These are phyloP conservation scores for Ogataea kodamae DNA, from an alignment of 805 yeast species.

Conservation along the genomic window DNA sequence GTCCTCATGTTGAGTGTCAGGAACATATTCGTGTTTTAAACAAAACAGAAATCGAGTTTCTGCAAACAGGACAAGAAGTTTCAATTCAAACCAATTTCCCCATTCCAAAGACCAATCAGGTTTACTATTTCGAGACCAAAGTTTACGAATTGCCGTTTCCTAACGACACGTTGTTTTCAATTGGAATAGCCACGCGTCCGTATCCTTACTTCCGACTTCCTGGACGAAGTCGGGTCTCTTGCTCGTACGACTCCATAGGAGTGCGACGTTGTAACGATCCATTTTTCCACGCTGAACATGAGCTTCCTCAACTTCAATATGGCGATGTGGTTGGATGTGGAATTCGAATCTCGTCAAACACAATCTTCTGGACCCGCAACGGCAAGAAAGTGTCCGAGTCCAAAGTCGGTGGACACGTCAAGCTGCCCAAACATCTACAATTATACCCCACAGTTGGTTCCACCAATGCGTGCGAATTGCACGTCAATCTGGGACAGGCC, in stretches of 20 bases:
- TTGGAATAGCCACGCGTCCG: conserved; percentile 83
- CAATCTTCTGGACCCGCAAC: conserved; percentile 89
- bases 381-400: conserved; percentile 86
- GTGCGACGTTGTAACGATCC: conserved; percentile 77
- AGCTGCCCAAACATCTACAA: conserved; percentile 64
- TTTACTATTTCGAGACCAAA: conserved; percentile 86
- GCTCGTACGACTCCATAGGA: conserved; percentile 87
- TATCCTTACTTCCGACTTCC: conserved; percentile 93
- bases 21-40: conserved; percentile 60
- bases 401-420: conserved; percentile 73
- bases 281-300: conserved; percentile 40
- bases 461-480: conserved; percentile 73
- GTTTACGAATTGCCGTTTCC: conserved; percentile 67
- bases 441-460: conserved; percentile 90
- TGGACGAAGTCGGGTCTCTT: conserved; percentile 81
- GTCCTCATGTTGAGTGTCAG: conserved; percentile 50
- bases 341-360: conserved; percentile 74
- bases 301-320: conserved; percentile 56
- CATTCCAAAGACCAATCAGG: conserved; percentile 75
- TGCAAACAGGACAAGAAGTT: conserved; percentile 42
- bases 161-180: conserved; percentile 52
- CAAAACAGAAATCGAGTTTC: conserved; percentile 57
- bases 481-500: conserved; percentile 86
- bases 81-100: conserved; percentile 81
- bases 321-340: conserved; percentile 97